Evolutionary conservation across 225 moss, liverwort and hornwort genomes (phyloP), one percentile per base, ranked within the genome.

Genomic region (Sphagnum contortum): DNA sequence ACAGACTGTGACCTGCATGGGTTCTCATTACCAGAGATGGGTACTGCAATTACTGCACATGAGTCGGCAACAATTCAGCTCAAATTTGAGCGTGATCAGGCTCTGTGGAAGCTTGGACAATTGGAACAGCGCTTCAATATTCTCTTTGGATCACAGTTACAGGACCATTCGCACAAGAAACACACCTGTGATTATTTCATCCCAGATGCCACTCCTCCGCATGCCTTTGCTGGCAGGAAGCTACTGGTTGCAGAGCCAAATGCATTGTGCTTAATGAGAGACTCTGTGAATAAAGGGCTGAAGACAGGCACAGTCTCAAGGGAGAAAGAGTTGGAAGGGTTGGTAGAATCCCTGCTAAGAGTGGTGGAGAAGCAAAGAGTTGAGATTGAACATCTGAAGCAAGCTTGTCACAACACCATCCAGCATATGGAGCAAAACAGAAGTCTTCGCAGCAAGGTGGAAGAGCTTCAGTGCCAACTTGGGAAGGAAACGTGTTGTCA

Each of bases 41-140:
- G 69, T 29, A 57, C 64, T n/a, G 2, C 5, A 57, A 12, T 4
- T 50, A 0, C 5, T 3, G 4, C 70, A 2, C 67, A 65, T 59
- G 75, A 75, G 52, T 69, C 50, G 55, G 70, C 75, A 48, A 2
- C 57, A 29, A 4, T 75, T 5, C 70, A 78, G 67, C 5, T 78
- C 13, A 82, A 72, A 60, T 89, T 89, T 74, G 92, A 92, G 68
- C 73, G 61, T 4, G 83, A 89, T 6, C 85, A 89, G 71, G 92
- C 81, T 60, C 59, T 81, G 62, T 92, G 92, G 89, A 92, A 92
- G 46, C 69, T 89, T 48, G 61, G 69, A 4, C 89, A 86, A 69
- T 61, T 87, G 44, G 75, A 89, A 59, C 70, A 64, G 6, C 56
- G 71, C 14, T 87, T 89, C 64, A 67, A 83, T n/a, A 89, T 89